phyloP scores from a whole-genome alignment of 495 filamentous ascomycete species.

The Hypoxylon intermedium region DNA sequence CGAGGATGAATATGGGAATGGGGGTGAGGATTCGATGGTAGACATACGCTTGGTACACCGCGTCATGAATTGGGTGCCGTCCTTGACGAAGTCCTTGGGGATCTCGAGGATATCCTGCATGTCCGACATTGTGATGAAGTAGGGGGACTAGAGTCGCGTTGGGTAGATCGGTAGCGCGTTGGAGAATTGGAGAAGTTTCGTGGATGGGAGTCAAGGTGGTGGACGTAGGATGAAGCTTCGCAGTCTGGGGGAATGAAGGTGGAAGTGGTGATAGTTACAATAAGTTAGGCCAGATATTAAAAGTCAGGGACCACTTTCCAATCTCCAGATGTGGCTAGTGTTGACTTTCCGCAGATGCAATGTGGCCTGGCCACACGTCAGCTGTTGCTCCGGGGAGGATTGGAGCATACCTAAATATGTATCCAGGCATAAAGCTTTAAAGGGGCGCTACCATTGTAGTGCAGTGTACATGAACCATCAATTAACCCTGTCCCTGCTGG shows the following conservation, averaged over 20 bases:
- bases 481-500: not conserved
- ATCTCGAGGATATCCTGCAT: constrained; percentile 79
- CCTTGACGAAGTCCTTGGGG: constrained; percentile 79
- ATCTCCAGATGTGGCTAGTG: constrained; percentile 19
- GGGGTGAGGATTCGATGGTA: constrained; percentile 1
- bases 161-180: not conserved
- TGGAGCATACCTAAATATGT: not conserved
- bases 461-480: not conserved
- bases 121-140: constrained; percentile 66
- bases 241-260: constrained; percentile 6
- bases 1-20: not conserved
- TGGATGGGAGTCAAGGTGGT: not conserved
- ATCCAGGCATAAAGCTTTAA: no score
- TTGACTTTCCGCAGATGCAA: constrained; percentile 18
- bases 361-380: constrained; percentile 28
- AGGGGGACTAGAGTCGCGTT: constrained; percentile 10
- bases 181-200: not conserved
- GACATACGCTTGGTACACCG: constrained; percentile 80
- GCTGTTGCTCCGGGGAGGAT: not conserved
- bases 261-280: constrained; percentile 33
- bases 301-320: constrained; percentile 15
- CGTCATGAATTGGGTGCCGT: constrained; percentile 80
- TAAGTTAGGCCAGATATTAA: constrained; percentile 47
- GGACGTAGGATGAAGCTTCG: constrained; percentile 7
- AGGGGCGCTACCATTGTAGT: constrained; percentile 9